These are phyloP conservation scores for Monilinia vaccinii-corymbosi DNA, from an alignment of 2,329 filamentous ascomycete species.

Conservation along the genomic window DNA sequence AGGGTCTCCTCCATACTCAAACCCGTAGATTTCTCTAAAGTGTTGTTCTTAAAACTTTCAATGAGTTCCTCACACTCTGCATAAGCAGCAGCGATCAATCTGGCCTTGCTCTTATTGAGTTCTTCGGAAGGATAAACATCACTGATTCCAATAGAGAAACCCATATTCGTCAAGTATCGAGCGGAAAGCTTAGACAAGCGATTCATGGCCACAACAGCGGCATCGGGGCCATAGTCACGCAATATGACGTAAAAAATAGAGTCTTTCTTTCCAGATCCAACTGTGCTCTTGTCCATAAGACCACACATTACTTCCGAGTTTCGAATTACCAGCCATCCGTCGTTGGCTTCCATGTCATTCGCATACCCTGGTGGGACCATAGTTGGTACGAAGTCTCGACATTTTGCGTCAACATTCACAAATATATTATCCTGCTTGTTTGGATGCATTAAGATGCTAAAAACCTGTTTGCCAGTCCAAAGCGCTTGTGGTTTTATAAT, in stretches of 20 bases:
- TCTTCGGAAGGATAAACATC: constrained; percentile 79
- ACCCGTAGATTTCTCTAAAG: constrained; percentile 75
- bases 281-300: constrained; percentile 93
- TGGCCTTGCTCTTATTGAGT: constrained; percentile 64
- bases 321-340: constrained; percentile 84
- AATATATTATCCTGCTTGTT: constrained; percentile 74
- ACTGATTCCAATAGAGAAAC: constrained; percentile 92
- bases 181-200: constrained; percentile 84
- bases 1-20: constrained; percentile 88
- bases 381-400: constrained; percentile 66
- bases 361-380: constrained; percentile 22
- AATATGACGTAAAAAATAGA: constrained; percentile 96
- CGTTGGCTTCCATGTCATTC: constrained; percentile 71
- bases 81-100: constrained; percentile 71
- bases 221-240: constrained; percentile 85
- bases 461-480: constrained; percentile 97
- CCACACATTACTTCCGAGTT: constrained; percentile 98
- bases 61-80: constrained; percentile 76
- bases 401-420: constrained; percentile 89
- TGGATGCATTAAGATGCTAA: constrained; percentile 83
- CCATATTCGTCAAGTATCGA: constrained; percentile 76
- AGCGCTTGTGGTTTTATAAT: constrained; percentile 76
- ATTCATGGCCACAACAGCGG: constrained; percentile 88
- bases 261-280: constrained; percentile 96
- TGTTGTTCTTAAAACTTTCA: constrained; percentile 67